Conservation (phyloP, 345 rosid species). For the Eucalyptus melliodora region DNA sequence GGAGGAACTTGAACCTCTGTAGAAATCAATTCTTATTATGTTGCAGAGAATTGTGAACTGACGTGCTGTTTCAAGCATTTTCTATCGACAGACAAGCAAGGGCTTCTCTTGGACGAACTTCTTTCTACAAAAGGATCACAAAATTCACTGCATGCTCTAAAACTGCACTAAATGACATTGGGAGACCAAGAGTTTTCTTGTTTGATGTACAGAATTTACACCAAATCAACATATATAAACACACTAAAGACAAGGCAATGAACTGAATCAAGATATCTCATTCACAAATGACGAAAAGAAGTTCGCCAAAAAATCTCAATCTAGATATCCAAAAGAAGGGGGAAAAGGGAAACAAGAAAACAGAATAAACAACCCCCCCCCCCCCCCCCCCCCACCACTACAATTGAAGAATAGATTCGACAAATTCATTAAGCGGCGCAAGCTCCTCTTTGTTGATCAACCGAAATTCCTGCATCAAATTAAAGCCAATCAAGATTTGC, state of each 20-base stretch:
- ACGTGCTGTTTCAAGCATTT: not conserved
- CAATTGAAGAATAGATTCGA: conserved; percentile 43
- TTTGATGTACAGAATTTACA: not conserved
- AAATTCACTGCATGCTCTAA: not conserved
- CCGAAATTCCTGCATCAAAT: conserved; percentile 42
- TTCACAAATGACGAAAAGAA: not conserved
- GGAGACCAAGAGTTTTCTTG: not conserved
- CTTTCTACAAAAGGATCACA: not conserved
- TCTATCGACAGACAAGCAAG: not conserved
- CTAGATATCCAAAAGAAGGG: not conserved
- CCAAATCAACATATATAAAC: not conserved
- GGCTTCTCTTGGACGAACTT: not conserved
- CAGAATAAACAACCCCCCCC: not conserved
- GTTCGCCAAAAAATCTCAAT: not conserved
- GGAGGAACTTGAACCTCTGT: not conserved
- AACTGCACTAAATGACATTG: not conserved
- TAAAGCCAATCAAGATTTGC: not conserved
- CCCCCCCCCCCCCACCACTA: not conserved
- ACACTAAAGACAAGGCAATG: not conserved
- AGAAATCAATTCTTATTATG: not conserved
- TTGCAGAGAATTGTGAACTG: not conserved
- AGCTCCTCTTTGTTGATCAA: conserved; percentile 49
- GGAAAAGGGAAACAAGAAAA: not conserved
- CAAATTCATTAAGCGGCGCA: conserved; percentile 43
- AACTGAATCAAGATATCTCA: not conserved